Conservation (phyloP, 768 basidiomycete genomes). For the Exidia glandulosa region DNA sequence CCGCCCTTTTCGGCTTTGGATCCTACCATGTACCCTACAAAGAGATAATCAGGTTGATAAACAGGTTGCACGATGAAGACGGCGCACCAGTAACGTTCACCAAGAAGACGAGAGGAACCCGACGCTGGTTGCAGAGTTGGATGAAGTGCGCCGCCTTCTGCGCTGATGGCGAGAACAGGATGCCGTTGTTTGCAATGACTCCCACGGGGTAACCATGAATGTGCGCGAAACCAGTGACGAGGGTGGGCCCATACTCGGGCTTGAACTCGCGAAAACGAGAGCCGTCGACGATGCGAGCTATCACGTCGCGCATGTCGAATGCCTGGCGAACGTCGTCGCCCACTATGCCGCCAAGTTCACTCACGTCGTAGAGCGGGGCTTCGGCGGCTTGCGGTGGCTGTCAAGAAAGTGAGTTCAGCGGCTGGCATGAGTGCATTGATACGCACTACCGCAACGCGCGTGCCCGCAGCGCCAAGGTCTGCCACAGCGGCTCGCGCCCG, state of each 20-base stretch:
- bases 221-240: conserved; percentile 85
- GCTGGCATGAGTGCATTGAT: background rate
- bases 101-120: conserved; percentile 82
- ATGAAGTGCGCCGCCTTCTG: conserved; percentile 94
- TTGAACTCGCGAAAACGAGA: conserved; percentile 92
- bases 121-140: conserved; percentile 82
- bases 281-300: conserved; percentile 84
- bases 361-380: conserved; percentile 65
- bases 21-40: conserved; percentile 85
- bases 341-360: conserved; percentile 84
- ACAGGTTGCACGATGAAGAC: background rate
- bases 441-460: conserved; percentile 38
- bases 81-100: conserved; percentile 80
- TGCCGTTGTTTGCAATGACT: conserved; percentile 90
- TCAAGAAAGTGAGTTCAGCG: background rate
- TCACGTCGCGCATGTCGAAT: conserved; percentile 91
- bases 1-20: conserved; percentile 90
- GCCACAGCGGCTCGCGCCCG: conserved; percentile 68
- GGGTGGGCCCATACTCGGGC: conserved; percentile 85
- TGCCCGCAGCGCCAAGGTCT: conserved; percentile 61
- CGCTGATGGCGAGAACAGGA: conserved; percentile 87
- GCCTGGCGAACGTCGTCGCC: conserved; percentile 80
- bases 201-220: conserved; percentile 86
- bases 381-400: conserved; percentile 54
- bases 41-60: background rate